A percentile compares a stretch with the other conserved stretches of the same genome.
Conservation (phyloP, 1,284 basidiomycete species). For the Tylopilus orsonianus region DNA sequence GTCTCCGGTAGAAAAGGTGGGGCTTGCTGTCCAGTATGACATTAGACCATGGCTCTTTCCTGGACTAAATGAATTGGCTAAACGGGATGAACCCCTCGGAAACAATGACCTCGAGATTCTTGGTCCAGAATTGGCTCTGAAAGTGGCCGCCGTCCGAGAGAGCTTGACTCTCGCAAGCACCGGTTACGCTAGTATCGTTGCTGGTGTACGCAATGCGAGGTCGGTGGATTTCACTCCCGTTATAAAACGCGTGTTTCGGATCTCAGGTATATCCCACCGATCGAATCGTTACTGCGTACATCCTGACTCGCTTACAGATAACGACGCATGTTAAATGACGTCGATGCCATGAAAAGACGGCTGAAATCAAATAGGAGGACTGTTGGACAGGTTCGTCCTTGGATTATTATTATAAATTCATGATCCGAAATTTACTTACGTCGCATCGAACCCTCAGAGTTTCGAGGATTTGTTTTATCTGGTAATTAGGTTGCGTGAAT, state of each 20-base stretch:
- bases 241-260: constrained; percentile 13
- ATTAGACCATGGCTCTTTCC: constrained; percentile 22
- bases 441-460: not conserved
- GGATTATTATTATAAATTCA: not conserved
- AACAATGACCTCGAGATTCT: constrained; percentile 15
- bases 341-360: not conserved
- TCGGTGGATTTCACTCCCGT: constrained; percentile 19
- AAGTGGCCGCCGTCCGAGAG: constrained; percentile 24
- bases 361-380: not conserved
- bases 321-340: not conserved
- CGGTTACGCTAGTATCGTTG: not conserved
- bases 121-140: constrained; percentile 20
- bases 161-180: constrained; percentile 1
- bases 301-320: not conserved
- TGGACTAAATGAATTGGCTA: constrained; percentile 22
- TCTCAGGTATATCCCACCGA: constrained; percentile 7
- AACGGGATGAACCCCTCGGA: constrained; percentile 19
- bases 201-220: constrained; percentile 8
- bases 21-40: constrained; percentile 18
- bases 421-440: constrained; percentile 13
- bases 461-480: not conserved
- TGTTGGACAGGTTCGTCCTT: not conserved
- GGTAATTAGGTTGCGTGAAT: constrained; percentile 6
- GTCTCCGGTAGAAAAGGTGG: constrained; percentile 23
- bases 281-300: not conserved